phyloP scores from a whole-genome alignment of 805 yeast species.

The Suhomyces pyralidae region DNA sequence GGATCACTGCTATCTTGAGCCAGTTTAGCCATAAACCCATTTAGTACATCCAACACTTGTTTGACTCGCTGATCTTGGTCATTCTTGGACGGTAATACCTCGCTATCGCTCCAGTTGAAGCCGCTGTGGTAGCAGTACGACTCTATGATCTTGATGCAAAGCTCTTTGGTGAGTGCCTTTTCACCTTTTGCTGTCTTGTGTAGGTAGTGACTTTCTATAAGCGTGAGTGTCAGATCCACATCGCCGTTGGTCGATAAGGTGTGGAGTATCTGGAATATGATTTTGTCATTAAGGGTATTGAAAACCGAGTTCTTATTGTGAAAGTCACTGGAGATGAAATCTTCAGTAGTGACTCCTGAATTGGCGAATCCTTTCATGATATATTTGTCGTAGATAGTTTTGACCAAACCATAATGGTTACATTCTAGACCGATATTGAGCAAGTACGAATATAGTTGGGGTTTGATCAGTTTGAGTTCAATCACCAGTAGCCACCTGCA shows the following conservation, averaged over 20 bases:
- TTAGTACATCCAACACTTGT: constrained; percentile 31
- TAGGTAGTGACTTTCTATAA: constrained; percentile 37
- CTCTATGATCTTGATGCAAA: constrained; percentile 30
- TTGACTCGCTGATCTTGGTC: constrained; percentile 24
- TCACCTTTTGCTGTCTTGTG: constrained; percentile 32
- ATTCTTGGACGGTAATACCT: constrained; percentile 3
- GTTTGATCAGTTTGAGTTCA: constrained; percentile 3
- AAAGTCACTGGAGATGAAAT: constrained; percentile 18
- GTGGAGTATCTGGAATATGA: constrained; percentile 27
- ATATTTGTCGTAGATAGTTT: constrained; percentile 24
- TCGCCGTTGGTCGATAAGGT: constrained; percentile 36
- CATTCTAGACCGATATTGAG: constrained; percentile 21
- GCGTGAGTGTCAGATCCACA: constrained; percentile 28
- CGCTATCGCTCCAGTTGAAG: constrained; percentile 8
- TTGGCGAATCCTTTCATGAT: constrained; percentile 28
- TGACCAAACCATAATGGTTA: constrained; percentile 28
- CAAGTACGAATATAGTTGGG: constrained; percentile 18
- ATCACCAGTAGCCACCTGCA: constrained; percentile 9
- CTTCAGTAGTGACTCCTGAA: constrained; percentile 20
- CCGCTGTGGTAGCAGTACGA: constrained; percentile 31
- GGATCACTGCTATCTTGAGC: constrained; percentile 6
- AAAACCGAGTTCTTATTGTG: constrained; percentile 9
- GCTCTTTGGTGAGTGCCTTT: constrained; percentile 29
- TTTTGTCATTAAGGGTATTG: constrained; percentile 19
- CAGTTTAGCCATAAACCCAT: constrained; percentile 20